Evolutionary conservation across 805 yeast genomes (phyloP), one percentile per base, ranked within the genome.

Genomic region (Saccharomycopsis selenospora): DNA sequence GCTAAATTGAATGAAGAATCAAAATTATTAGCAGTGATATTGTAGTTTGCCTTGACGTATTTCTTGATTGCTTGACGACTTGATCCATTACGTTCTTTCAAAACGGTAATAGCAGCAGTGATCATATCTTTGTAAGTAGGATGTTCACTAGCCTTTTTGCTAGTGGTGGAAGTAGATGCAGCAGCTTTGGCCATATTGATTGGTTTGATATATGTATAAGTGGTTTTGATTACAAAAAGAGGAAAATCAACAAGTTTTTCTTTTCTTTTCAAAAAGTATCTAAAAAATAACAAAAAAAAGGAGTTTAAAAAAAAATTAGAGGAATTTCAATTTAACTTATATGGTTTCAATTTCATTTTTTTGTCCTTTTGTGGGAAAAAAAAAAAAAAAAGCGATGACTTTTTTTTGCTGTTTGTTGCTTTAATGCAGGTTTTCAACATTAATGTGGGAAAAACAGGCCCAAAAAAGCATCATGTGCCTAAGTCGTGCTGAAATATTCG

Each of bases 51-150:
- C 66, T 75, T 79, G 56, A 88, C 80, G 66, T 79, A 85, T 67
- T 87, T 87, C 75, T 88, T 89, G 61, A 89, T 72, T 10, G 93
- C 91, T 65, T 84, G 91, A 66, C 96, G 90, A 59, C 89, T 62
- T 42, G 88, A 79, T 48, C 95, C 95, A 53, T 76, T 83, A 68
- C 95, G 80, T 61, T 85, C 90, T 59, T 84, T 83, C 60, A 87
- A 74, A 44, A 83, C 71, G 36, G 72, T 61, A 55, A 87, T 72
- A 45, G 91, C 95, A 52, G 82, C 77, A 30, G 62, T 60, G 50
- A 71, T 68, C 56, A 66, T 56, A 10, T 59, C 62, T 55, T 66
- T 67, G 59, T 67, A 66, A 24, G 68, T 59, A 42, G 61, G 59
- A 36, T 53, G 57, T 8, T 55, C 52, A 4, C 47, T 17, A 23